Conservation (phyloP, 208 protist genomes). For the Acanthamoeba healyi region DNA sequence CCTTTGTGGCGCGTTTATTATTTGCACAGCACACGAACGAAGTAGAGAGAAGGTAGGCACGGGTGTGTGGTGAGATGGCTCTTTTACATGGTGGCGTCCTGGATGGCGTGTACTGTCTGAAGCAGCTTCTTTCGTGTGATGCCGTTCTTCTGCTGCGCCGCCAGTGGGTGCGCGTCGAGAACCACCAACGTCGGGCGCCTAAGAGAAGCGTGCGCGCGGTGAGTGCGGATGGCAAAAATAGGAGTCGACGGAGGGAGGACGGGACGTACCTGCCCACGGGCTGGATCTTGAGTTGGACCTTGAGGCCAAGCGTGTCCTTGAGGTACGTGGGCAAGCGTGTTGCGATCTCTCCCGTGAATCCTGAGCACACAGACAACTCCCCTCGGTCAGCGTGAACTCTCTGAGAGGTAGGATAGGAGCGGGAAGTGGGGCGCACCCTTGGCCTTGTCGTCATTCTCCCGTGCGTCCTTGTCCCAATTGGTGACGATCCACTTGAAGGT, state of each 20-base stretch:
- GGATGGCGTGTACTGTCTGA: conserved; percentile 35
- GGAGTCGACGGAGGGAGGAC: too few relatives aligned
- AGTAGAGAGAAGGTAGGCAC: too few relatives aligned
- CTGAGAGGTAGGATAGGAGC: background rate
- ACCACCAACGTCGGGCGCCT: conserved; percentile 24
- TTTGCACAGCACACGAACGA: too few relatives aligned
- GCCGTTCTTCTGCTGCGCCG: conserved; percentile 57
- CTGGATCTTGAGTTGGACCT: conserved; percentile 34
- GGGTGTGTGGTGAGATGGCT: too few relatives aligned
- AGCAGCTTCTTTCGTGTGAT: conserved; percentile 57
- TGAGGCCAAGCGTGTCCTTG: conserved; percentile 49
- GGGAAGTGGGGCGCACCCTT: background rate
- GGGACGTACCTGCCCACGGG: background rate
- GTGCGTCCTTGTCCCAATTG: conserved; percentile 42
- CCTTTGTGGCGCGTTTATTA: too few relatives aligned
- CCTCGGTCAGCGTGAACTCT: too few relatives aligned
- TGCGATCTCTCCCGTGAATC: background rate
- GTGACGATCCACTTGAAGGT: conserved; percentile 55
- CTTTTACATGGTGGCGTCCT: conserved; percentile 31
- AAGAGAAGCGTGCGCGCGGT: too few relatives aligned
- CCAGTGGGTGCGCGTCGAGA: background rate
- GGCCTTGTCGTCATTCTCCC: conserved; percentile 39
- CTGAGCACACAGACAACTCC: background rate
- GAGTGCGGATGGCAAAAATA: too few relatives aligned
- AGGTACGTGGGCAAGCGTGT: conserved; percentile 44